phyloP scores from a whole-genome alignment of 2,329 filamentous ascomycete species.

The Alternaria arborescens region DNA sequence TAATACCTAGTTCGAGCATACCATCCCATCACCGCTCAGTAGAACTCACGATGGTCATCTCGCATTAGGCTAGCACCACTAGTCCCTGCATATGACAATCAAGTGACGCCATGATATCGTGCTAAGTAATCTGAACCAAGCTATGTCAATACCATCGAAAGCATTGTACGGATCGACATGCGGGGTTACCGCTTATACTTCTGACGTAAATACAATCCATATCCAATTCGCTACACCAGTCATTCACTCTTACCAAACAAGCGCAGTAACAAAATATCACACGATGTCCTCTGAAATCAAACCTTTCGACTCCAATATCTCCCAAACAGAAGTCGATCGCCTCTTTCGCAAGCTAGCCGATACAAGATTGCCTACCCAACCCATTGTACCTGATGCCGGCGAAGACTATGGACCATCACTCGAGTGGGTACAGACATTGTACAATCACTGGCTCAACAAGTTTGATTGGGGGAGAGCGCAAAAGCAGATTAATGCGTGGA shows the following conservation, averaged over 20 bases:
- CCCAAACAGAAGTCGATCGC: constrained; percentile 47
- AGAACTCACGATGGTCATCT: not conserved
- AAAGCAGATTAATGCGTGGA: constrained; percentile 42
- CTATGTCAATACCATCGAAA: not conserved
- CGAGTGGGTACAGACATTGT: constrained; percentile 48
- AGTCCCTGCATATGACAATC: not conserved
- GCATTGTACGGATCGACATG: not conserved
- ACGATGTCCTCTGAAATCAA: constrained; percentile 33
- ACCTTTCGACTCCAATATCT: constrained; percentile 47
- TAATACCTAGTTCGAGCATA: not conserved
- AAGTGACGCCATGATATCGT: not conserved
- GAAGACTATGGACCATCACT: constrained; percentile 45
- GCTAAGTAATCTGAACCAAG: not conserved
- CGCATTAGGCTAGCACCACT: not conserved
- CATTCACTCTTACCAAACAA: not conserved
- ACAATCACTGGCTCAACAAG: constrained; percentile 45
- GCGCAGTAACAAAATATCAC: not conserved
- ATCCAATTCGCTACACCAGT: not conserved
- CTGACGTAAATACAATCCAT: not conserved
- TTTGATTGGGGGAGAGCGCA: constrained; percentile 48
- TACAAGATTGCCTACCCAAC: constrained; percentile 41
- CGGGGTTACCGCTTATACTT: not conserved
- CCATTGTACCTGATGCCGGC: constrained; percentile 49
- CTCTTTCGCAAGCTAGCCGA: constrained; percentile 49
- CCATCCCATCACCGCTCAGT: not conserved